These are phyloP conservation scores for Verticillium nonalfalfae DNA, from an alignment of 2,329 filamentous ascomycete species.

Conservation along the genomic window DNA sequence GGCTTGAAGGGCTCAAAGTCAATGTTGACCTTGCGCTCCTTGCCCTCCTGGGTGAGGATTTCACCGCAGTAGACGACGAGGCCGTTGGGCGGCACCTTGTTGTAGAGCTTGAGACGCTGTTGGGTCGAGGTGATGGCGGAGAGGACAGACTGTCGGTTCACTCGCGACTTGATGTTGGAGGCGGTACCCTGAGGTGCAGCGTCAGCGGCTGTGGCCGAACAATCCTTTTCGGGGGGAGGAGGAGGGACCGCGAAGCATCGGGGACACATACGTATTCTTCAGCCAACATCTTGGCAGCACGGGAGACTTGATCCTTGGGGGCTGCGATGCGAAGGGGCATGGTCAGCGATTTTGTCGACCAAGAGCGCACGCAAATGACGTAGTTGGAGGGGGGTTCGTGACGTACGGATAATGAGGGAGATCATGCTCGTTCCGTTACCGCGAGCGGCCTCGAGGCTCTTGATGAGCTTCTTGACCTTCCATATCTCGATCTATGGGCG, in stretches of 20 bases:
- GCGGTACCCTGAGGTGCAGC: slow-evolving; percentile 68
- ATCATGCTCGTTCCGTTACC: slow-evolving; percentile 99
- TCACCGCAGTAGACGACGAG: slow-evolving; percentile 99
- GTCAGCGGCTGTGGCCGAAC: not conserved
- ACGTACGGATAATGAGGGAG: slow-evolving; percentile 89
- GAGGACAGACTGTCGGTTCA: slow-evolving; percentile 96
- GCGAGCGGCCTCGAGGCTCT: slow-evolving; percentile 91
- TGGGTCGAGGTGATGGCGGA: slow-evolving; percentile 99
- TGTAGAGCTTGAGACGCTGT: slow-evolving; percentile 98
- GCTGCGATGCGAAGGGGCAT: slow-evolving; percentile 41
- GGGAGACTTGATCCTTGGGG: slow-evolving; percentile 96
- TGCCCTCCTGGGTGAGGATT: slow-evolving; percentile 98
- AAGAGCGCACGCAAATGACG: not conserved
- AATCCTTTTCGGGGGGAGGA: no score
- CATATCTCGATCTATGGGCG: slow-evolving; percentile 62
- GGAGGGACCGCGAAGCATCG: not conserved
- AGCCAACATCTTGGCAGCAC: slow-evolving; percentile 98
- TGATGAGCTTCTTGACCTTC: slow-evolving; percentile 99
- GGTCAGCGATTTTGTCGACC: not conserved
- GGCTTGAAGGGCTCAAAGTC: slow-evolving; percentile 99
- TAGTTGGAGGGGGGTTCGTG: slow-evolving; percentile 5
- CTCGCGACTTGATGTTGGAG: slow-evolving; percentile 98
- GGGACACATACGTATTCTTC: slow-evolving; percentile 83
- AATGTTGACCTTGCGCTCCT: slow-evolving; percentile 99
- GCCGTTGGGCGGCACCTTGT: slow-evolving; percentile 96